These are phyloP conservation scores for Jasminum sambac DNA, from an alignment of 257 asterid genomes.

Conservation along the genomic window DNA sequence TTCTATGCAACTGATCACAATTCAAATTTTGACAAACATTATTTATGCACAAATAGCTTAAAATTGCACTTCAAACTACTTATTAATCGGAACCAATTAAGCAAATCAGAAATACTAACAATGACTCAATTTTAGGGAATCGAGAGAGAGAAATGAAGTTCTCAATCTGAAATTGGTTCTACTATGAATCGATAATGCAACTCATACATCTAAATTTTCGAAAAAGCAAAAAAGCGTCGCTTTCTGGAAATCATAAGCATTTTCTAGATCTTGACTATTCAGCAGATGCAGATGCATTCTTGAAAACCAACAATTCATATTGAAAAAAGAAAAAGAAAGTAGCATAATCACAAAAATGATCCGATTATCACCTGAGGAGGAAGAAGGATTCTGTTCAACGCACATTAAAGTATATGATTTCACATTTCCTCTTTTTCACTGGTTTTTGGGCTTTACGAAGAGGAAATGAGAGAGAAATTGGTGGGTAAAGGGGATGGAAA, in stretches of 20 bases:
- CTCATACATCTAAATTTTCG: neutral
- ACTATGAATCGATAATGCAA: neutral
- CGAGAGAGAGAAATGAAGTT: neutral
- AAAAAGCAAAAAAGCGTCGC: neutral
- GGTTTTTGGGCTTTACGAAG: neutral
- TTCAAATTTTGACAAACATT: neutral
- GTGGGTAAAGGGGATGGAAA: conserved; percentile 41
- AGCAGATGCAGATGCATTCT: conserved; percentile 10
- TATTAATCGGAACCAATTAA: neutral
- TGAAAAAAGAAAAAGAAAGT: neutral
- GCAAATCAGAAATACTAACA: neutral
- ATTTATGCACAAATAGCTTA: neutral
- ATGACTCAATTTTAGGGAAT: neutral
- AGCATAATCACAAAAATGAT: neutral
- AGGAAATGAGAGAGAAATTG: conserved; percentile 15
- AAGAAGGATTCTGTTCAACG: conserved; percentile 13
- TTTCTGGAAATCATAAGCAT: neutral
- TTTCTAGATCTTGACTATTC: neutral
- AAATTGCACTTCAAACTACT: neutral
- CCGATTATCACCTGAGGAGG: conserved; percentile 21
- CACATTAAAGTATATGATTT: neutral
- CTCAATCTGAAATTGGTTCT: neutral
- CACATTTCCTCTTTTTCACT: neutral
- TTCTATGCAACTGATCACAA: conserved; percentile 1
- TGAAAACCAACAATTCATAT: neutral